Evolutionary conservation across 2,329 filamentous ascomycete species (phyloP), one percentile per base, ranked within the genome.

Genomic region (Metarhizium brunneum): DNA sequence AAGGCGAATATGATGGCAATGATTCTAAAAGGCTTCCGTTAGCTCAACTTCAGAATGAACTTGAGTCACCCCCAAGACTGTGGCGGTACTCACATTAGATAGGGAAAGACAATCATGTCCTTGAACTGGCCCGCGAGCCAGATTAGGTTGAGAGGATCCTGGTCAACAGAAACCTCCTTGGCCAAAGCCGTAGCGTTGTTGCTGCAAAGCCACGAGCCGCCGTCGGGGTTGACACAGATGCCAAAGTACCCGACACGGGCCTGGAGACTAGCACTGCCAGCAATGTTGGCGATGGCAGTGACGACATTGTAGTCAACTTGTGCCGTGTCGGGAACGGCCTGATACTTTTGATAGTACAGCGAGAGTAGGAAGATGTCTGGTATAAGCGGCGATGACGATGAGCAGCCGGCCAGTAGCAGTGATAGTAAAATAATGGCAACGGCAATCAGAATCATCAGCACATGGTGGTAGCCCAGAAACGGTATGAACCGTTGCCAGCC

Each of bases 71-170:
- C 25, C 25, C 25, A n/a, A 11, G 38, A 10, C 6, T 7, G 40
- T 16, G 25, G 25, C 25, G 25, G 25, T 25, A 77, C 88, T 77
- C 72, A 94, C 88, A 99, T 86, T 20, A 99, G 76, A 68, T 97
- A 99, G 10, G 94, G 94, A 69, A 99, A 99, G 48, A 99, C 92
- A 69, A 99, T 94, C 74, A 92, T 92, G 71, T 97, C 91, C 73
- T 97, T 97, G 76, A 99, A 99, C 62, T 95, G 95, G 64, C 87
- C 86, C 29, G 94, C 92, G 55, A 99, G 83, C 94, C 92, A 99
- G 65, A 99, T 92, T 66, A 99, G 76, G 71, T 99, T 99, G 67
- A 99, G 78, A 43, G 94, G 94, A 74, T 99, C 94, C 72, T 96
- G 89, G 67, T 96, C 91, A 47, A 95, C 84, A 20, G 83, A 86